Evolutionary conservation across 2,329 filamentous ascomycete genomes (phyloP).

Genomic region (Epichloe uncinata): DNA sequence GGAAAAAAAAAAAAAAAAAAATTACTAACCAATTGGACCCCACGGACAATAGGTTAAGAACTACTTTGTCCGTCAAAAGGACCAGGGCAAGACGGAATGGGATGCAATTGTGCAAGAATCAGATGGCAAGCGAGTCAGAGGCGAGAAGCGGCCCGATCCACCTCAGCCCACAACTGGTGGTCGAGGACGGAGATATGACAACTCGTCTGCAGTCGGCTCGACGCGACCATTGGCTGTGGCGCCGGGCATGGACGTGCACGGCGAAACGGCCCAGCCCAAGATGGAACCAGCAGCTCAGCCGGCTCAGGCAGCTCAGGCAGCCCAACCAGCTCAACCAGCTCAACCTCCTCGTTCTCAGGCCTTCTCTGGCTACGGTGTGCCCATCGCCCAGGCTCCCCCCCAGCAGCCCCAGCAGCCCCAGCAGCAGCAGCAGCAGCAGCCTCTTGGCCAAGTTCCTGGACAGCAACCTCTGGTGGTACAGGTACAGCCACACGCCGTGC

Average conservation of each 20-base stretch:
- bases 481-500: constrained; percentile 23
- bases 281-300: constrained; percentile 23
- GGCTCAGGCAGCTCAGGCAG: constrained; percentile 5
- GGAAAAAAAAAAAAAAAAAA: not conserved
- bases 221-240: constrained; percentile 34
- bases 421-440: constrained; percentile 9
- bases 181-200: constrained; percentile 37
- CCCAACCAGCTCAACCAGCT: constrained; percentile 9
- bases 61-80: constrained; percentile 51
- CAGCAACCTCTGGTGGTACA: constrained; percentile 19
- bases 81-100: constrained; percentile 45
- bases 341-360: constrained; percentile 22
- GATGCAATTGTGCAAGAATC: constrained; percentile 46
- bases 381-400: constrained; percentile 29
- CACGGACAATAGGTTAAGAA: constrained; percentile 48
- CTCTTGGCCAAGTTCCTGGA: constrained; percentile 1
- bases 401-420: too few species aligned
- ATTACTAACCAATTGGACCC: not conserved
- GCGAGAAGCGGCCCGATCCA: constrained; percentile 46
- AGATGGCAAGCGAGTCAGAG: constrained; percentile 39
- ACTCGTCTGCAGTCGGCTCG: constrained; percentile 18
- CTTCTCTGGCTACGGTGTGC: constrained; percentile 30
- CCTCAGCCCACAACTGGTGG: constrained; percentile 39
- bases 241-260: constrained; percentile 28
- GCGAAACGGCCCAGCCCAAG: constrained; percentile 33